phyloP scores from a whole-genome alignment of 495 filamentous ascomycete genomes.

The Annulohypoxylon nitens region DNA sequence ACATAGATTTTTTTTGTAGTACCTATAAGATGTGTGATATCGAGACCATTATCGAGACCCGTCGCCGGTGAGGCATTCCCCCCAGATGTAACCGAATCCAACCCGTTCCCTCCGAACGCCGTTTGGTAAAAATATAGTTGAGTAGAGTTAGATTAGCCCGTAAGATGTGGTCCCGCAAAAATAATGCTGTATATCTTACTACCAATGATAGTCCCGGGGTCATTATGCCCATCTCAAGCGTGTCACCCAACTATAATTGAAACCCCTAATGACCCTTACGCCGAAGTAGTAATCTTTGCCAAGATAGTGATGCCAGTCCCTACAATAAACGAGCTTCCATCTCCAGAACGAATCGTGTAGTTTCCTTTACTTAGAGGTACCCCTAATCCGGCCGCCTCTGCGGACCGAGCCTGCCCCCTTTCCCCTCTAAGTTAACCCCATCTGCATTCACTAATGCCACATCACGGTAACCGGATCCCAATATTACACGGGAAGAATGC shows the following conservation, averaged over 20 bases:
- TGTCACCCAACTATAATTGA: conserved; percentile 38
- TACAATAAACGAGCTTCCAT: conserved; percentile 36
- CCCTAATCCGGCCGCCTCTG: conserved; percentile 19
- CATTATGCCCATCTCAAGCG: conserved; percentile 21
- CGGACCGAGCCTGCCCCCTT: conserved; percentile 27
- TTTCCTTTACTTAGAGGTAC: conserved; percentile 18
- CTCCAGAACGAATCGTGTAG: conserved; percentile 24
- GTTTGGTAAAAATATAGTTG: conserved; percentile 24
- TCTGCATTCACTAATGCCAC: conserved; percentile 26
- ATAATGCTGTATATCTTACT: conserved; percentile 29
- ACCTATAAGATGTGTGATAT: conserved; percentile 37
- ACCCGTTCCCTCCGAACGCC: conserved; percentile 21
- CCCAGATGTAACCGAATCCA: conserved; percentile 19
- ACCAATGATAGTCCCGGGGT: conserved; percentile 17
- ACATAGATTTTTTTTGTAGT: conserved; percentile 26
- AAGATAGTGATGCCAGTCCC: conserved; percentile 32
- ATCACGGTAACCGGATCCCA: conserved; percentile 13
- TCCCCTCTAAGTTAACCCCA: conserved; percentile 18
- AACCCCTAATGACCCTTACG: conserved; percentile 31
- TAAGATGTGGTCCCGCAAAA: conserved; percentile 17
- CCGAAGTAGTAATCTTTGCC: conserved; percentile 38
- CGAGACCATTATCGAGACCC: conserved; percentile 29
- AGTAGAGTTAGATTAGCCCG: conserved; percentile 13
- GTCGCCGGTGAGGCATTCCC: conserved; percentile 13
- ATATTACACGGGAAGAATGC: conserved; percentile 15